phyloP scores from a whole-genome alignment of 345 rosid species.

The Nasturtium officinale region DNA sequence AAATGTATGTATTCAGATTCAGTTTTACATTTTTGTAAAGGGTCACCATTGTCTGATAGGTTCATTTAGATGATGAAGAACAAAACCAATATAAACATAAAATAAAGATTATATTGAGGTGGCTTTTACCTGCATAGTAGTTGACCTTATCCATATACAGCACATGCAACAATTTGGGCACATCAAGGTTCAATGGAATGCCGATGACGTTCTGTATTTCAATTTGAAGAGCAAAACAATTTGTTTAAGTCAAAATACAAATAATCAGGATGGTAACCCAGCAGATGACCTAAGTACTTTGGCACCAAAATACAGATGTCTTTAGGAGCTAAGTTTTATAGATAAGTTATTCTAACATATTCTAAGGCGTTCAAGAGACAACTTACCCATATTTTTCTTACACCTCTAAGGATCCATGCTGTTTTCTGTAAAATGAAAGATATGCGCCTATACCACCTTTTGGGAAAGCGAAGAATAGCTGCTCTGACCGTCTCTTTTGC shows the following conservation, averaged over 20 bases:
- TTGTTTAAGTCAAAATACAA: slow-evolving; percentile 8
- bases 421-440: slow-evolving; percentile 63
- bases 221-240: slow-evolving; percentile 32
- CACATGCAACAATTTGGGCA: slow-evolving; percentile 73
- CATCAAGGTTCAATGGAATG: slow-evolving; percentile 69
- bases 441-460: slow-evolving; percentile 74
- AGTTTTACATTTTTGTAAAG: background rate
- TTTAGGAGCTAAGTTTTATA: slow-evolving; percentile 5
- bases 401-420: slow-evolving; percentile 53
- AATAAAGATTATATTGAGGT: background rate
- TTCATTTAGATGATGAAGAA: slow-evolving; percentile 18
- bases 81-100: background rate
- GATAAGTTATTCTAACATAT: background rate
- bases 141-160: slow-evolving; percentile 75
- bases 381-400: slow-evolving; percentile 83
- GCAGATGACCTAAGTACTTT: background rate
- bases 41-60: slow-evolving; percentile 5
- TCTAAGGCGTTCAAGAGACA: slow-evolving; percentile 7
- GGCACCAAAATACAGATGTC: slow-evolving; percentile 26
- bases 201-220: slow-evolving; percentile 77
- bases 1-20: background rate
- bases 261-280: slow-evolving; percentile 8
- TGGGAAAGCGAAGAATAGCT: slow-evolving; percentile 61
- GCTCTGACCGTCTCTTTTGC: slow-evolving; percentile 81
- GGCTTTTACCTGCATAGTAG: slow-evolving; percentile 68